Conservation (phyloP, 495 filamentous ascomycete species). For the Neurospora pannonica region DNA sequence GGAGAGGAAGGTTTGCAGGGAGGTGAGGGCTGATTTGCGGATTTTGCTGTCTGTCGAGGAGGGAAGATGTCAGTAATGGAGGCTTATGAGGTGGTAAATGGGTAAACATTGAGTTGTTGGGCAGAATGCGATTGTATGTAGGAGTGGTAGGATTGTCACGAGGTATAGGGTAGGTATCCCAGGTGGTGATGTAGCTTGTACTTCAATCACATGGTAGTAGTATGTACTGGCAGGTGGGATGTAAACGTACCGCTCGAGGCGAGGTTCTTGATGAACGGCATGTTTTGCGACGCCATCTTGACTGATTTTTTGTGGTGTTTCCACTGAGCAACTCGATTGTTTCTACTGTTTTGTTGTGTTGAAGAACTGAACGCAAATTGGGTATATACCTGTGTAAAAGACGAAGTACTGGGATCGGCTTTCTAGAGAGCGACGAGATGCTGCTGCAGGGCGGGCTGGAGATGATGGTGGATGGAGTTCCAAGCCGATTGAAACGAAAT, state of each 20-base stretch:
- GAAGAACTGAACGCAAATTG: not conserved
- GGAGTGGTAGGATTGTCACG: too few relatives aligned
- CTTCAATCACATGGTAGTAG: not conserved
- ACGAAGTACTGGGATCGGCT: not conserved
- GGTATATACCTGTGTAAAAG: not conserved
- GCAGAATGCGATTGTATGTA: too few relatives aligned
- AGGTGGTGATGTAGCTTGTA: not conserved
- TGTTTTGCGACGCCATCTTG: constrained; percentile 36
- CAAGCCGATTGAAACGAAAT: constrained; percentile 11
- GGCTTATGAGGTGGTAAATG: not conserved
- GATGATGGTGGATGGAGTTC: not conserved
- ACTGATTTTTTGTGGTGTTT: not conserved
- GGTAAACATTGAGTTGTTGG: too few relatives aligned
- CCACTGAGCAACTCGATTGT: not conserved
- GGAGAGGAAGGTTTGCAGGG: constrained; percentile 71
- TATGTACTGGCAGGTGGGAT: not conserved
- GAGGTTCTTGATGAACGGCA: constrained; percentile 44
- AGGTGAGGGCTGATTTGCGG: constrained; percentile 71
- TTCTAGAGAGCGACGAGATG: not conserved
- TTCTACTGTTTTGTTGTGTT: not conserved
- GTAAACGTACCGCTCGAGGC: constrained; percentile 38
- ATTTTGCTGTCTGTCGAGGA: constrained; percentile 57
- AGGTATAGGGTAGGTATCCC: too few relatives aligned
- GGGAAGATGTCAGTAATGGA: not conserved
- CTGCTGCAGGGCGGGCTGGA: not conserved